These are phyloP conservation scores for Penicillium paneum DNA, from an alignment of 2,329 filamentous ascomycete species.

Conservation along the genomic window DNA sequence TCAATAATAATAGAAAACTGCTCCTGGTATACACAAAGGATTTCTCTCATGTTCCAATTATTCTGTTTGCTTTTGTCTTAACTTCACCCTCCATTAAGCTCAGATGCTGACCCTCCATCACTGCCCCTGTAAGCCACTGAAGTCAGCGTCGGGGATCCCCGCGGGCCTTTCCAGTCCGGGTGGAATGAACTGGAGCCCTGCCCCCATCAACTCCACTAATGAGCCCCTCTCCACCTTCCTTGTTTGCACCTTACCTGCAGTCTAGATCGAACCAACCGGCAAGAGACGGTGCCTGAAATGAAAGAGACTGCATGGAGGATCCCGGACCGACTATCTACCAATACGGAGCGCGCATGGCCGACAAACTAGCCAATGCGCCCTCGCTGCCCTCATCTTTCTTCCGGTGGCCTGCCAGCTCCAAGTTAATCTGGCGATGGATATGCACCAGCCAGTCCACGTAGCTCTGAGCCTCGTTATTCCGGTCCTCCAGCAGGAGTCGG, in stretches of 20 bases:
- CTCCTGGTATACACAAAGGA: slow-evolving; percentile 10
- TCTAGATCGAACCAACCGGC: slow-evolving; percentile 1
- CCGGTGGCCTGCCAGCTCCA: slow-evolving; percentile 63
- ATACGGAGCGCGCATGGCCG: slow-evolving; percentile 46
- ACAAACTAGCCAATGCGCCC: slow-evolving; percentile 44
- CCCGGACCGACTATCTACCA: slow-evolving; percentile 32
- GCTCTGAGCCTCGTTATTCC: slow-evolving; percentile 95
- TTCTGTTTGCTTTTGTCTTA: neutral
- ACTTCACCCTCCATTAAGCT: neutral
- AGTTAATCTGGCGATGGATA: slow-evolving; percentile 85
- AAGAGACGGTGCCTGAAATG: neutral
- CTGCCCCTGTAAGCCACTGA: slow-evolving; percentile 2
- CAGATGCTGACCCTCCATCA: neutral
- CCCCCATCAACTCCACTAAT: slow-evolving; percentile 1
- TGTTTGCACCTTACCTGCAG: slow-evolving; percentile 3
- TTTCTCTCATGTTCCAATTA: slow-evolving; percentile 11
- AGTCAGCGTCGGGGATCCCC: neutral
- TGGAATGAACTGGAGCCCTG: neutral
- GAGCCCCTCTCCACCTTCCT: neutral
- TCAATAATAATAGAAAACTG: slow-evolving; percentile 4
- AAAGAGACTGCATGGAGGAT: neutral
- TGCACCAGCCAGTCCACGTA: slow-evolving; percentile 99
- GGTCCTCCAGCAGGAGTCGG: slow-evolving; percentile 81
- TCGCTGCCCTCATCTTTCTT: slow-evolving; percentile 47
- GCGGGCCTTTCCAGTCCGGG: neutral